Evolutionary conservation across 1,284 basidiomycete genomes (phyloP).

Genomic region (Cryptococcus neoformans): DNA sequence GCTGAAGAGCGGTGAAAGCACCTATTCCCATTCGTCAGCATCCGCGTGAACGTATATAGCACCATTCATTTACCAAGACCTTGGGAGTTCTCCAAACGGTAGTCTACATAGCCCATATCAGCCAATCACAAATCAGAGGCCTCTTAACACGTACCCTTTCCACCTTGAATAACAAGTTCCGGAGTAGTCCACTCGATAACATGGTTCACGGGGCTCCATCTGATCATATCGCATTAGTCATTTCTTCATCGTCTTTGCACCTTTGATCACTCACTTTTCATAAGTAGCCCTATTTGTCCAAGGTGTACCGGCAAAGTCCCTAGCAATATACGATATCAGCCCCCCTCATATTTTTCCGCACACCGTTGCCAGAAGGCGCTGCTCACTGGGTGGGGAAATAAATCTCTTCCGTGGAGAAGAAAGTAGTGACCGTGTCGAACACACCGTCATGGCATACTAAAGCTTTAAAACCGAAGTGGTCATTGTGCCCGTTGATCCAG

Average conservation of each 20-base stretch:
- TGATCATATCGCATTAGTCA: slow-evolving; percentile 1
- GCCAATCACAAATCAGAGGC: too few relatives aligned
- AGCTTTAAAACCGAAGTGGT: slow-evolving; percentile 76
- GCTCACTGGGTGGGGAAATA: slow-evolving; percentile 33
- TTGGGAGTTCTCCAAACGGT: slow-evolving; percentile 75
- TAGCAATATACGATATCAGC: neutral
- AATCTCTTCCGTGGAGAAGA: slow-evolving; percentile 65
- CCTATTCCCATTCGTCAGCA: slow-evolving; percentile 1
- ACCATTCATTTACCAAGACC: slow-evolving; percentile 59
- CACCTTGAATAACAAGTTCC: slow-evolving; percentile 77
- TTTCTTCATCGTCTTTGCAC: too few relatives aligned
- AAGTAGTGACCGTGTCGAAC: slow-evolving; percentile 56
- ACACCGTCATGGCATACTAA: slow-evolving; percentile 86
- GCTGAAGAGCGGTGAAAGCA: slow-evolving; percentile 42
- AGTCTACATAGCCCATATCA: slow-evolving; percentile 54
- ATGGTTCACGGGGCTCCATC: slow-evolving; percentile 65
- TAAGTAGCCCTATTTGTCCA: slow-evolving; percentile 28
- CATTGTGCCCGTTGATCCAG: slow-evolving; percentile 92
- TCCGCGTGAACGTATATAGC: slow-evolving; percentile 59
- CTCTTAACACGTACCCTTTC: slow-evolving; percentile 53
- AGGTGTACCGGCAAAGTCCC: slow-evolving; percentile 29
- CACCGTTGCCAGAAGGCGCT: neutral
- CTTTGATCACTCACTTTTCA: slow-evolving; percentile 28
- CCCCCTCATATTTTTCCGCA: neutral
- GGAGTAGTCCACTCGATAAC: slow-evolving; percentile 83